Conservation (phyloP, 371 early-diverging fungal genomes). For the Mucor plumbeus region DNA sequence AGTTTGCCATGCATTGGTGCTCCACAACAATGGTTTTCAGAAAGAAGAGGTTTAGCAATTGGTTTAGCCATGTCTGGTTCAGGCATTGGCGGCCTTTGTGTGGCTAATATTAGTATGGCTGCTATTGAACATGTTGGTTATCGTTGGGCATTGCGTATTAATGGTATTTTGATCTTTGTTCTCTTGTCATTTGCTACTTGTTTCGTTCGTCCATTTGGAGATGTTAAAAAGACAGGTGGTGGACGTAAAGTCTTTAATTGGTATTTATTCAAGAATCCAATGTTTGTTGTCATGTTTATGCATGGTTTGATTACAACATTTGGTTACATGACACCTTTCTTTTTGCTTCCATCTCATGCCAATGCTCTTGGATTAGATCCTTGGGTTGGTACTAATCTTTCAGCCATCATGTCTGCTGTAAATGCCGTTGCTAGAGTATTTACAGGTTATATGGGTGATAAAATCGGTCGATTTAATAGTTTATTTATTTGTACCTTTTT, state of each 20-base stretch:
- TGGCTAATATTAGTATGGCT: slow-evolving; percentile 66
- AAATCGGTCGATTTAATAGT: slow-evolving; percentile 59
- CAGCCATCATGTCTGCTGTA: slow-evolving; percentile 50
- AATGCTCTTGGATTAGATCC: slow-evolving; percentile 30
- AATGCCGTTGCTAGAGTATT: slow-evolving; percentile 50
- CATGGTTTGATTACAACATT: slow-evolving; percentile 40
- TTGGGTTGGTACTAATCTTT: slow-evolving; percentile 36
- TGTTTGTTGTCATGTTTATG: slow-evolving; percentile 38
- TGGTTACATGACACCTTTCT: slow-evolving; percentile 44
- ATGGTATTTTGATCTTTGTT: slow-evolving; percentile 58
- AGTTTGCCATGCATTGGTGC: slow-evolving; percentile 46
- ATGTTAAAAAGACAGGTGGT: slow-evolving; percentile 50
- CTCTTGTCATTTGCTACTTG: slow-evolving; percentile 47
- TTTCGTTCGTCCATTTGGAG: slow-evolving; percentile 54
- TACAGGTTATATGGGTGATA: slow-evolving; percentile 58
- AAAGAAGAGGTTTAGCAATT: slow-evolving; percentile 71
- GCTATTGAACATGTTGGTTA: slow-evolving; percentile 62
- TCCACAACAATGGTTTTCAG: slow-evolving; percentile 79
- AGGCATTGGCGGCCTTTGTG: slow-evolving; percentile 79
- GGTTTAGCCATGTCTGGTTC: slow-evolving; percentile 79
- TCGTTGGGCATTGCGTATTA: slow-evolving; percentile 63
- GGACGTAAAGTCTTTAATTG: slow-evolving; percentile 52
- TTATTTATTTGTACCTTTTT: slow-evolving; percentile 50
- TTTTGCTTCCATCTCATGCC: slow-evolving; percentile 39
- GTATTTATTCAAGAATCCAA: slow-evolving; percentile 27